Conservation (phyloP, 2,329 filamentous ascomycete genomes). For the Cadophora gregata region DNA sequence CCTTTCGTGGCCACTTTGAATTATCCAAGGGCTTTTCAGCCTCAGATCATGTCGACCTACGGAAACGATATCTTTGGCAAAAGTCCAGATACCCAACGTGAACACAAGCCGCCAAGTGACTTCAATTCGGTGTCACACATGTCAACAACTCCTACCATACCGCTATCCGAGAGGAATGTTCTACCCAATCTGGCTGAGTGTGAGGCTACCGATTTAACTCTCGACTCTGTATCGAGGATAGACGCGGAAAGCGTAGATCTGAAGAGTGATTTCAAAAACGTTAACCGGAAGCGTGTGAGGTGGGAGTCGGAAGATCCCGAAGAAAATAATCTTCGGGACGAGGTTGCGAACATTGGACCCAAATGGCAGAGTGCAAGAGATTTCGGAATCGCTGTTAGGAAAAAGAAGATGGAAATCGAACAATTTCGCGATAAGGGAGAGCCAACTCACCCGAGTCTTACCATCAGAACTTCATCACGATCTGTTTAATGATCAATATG, state of each 20-base stretch:
- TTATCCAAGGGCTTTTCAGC: slow-evolving; percentile 5
- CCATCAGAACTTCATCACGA: slow-evolving; percentile 2
- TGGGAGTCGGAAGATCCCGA: slow-evolving; percentile 24
- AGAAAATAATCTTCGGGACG: slow-evolving; percentile 21
- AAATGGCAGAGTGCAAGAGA: slow-evolving; percentile 25
- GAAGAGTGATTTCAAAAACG: neutral
- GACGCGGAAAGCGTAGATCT: neutral
- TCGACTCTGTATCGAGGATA: neutral
- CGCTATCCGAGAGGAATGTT: neutral
- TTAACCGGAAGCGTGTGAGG: slow-evolving; percentile 20
- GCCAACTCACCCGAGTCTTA: neutral
- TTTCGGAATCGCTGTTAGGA: slow-evolving; percentile 19
- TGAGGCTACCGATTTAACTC: neutral
- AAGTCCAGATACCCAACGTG: neutral
- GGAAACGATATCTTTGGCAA: slow-evolving; percentile 34
- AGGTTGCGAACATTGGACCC: slow-evolving; percentile 20
- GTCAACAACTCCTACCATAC: slow-evolving; percentile 4
- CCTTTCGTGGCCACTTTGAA: slow-evolving; percentile 27
- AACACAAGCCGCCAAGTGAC: neutral
- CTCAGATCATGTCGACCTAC: slow-evolving; percentile 19
- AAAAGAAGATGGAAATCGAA: slow-evolving; percentile 10
- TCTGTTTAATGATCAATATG: slow-evolving; percentile 9
- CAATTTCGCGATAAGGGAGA: neutral
- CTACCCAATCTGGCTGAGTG: neutral
- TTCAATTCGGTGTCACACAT: slow-evolving; percentile 21